A percentile compares a stretch with the other conserved stretches of the same genome.
Conservation (phyloP, 2,329 filamentous ascomycete genomes). For the Phialophora verrucosa region DNA sequence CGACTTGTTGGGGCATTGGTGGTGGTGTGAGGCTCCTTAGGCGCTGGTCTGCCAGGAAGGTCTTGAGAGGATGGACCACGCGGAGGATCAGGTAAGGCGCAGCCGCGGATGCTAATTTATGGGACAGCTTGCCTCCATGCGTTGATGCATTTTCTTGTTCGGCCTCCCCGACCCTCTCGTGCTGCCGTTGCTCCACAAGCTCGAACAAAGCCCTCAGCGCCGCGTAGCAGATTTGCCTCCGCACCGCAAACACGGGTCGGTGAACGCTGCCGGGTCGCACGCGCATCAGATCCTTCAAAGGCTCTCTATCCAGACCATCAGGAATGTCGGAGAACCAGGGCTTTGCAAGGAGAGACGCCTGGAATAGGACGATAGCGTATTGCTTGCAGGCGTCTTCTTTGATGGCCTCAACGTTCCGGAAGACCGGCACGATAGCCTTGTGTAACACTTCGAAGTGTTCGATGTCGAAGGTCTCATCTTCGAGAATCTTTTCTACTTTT, state of each 20-base stretch:
- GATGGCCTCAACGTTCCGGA: conserved; percentile 46
- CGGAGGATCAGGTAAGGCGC: conserved; percentile 84
- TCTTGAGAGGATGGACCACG: conserved; percentile 77
- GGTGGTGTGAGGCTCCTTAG: conserved; percentile 87
- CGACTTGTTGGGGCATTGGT: conserved; percentile 77
- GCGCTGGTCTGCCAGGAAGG: conserved; percentile 90
- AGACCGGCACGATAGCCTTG: conserved; percentile 56
- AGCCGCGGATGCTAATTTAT: conserved; percentile 70
- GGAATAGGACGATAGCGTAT: conserved; percentile 79
- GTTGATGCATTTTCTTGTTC: background rate
- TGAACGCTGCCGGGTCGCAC: conserved; percentile 74
- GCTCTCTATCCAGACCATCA: conserved; percentile 52
- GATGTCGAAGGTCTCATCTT: conserved; percentile 84
- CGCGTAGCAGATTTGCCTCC: conserved; percentile 76
- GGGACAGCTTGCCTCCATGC: conserved; percentile 39
- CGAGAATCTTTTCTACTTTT: conserved; percentile 52
- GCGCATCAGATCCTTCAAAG: conserved; percentile 67
- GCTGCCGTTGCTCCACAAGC: conserved; percentile 55
- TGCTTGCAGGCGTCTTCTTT: conserved; percentile 62
- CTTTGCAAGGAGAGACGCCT: conserved; percentile 78
- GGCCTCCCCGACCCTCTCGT: background rate
- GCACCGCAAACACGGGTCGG: conserved; percentile 66
- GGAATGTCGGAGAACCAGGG: conserved; percentile 68
- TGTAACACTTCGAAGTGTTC: conserved; percentile 71
- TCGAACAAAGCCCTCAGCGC: conserved; percentile 80